phyloP scores from a whole-genome alignment of 768 basidiomycete species.

The Boletus huronensis region DNA sequence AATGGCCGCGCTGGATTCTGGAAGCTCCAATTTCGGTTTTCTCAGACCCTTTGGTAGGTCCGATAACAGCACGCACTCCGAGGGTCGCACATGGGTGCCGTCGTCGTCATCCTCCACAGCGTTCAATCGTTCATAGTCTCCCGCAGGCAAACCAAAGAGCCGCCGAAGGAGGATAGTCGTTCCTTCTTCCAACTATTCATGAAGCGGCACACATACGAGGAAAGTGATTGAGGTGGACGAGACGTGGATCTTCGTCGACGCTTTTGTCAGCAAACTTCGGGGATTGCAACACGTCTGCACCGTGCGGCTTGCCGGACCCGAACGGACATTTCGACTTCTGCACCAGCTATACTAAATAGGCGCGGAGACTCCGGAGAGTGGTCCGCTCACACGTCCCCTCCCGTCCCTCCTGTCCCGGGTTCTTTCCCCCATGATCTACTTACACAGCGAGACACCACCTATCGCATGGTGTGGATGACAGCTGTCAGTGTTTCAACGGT shows the following conservation, averaged over 20 bases:
- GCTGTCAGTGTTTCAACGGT: neutral
- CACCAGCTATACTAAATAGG: no score
- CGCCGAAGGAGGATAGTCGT: neutral
- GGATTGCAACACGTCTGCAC: neutral
- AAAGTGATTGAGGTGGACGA: neutral
- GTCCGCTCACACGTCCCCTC: neutral
- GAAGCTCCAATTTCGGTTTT: conserved; percentile 8
- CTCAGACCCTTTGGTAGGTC: conserved; percentile 11
- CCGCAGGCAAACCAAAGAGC: neutral
- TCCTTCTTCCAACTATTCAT: neutral
- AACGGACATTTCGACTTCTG: neutral
- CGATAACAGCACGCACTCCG: neutral
- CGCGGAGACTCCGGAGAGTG: no score
- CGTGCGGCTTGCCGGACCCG: neutral
- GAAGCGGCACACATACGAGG: neutral
- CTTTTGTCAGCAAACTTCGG: neutral
- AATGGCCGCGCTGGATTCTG: neutral
- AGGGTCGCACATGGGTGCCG: neutral
- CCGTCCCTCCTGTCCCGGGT: neutral
- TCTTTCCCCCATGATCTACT: neutral
- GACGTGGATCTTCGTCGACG: neutral
- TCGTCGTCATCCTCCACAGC: neutral
- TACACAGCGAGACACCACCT: neutral
- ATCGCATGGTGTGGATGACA: neutral
- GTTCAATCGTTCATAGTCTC: neutral